Evolutionary conservation across 305 asterid species (phyloP), one percentile per base, ranked within the genome.

Genomic region (Fraxinus velutina): DNA sequence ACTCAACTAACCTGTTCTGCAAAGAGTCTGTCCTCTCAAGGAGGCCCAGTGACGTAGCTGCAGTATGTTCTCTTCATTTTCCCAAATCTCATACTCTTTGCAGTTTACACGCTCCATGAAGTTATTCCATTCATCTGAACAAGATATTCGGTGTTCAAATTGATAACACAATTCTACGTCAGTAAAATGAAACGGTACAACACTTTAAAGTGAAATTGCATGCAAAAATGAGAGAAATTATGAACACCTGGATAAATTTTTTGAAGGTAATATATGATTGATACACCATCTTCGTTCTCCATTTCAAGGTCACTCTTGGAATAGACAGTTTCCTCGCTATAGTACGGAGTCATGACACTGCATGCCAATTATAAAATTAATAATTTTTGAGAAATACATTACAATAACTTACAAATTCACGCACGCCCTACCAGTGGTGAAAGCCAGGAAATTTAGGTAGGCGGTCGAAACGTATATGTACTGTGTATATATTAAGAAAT

Each of bases 21-120:
- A 83, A 55, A 96, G 98, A 79, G 99, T 96, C 86, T 96, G 99
- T 84, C 98, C 99, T 87, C 99, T 92, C 91, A 96, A 90, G 80
- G 99, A 96, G 55, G 97, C 99, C 99, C 99, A 96, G 80, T 96
- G 98, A 85, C 99, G 98, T 79, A 96, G 90, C 81, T 93, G 99
- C 83, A 96, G 90, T 81, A 90, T 90, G 87, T 86, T 93, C 83
- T 96, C 99, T 84, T 96, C 99, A 79, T 84, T 92, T 76, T 96
- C 98, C 92, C 90, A 92, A 77, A 94, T 79, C 83, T 94, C 97
- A 44, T 44, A 8, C 74, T 77, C 97, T 81, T 91, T 93, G 85
- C 98, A 96, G 70, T 90, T 90, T 80, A 96, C 80, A 77, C 99
- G 99, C 89, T 96, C 99, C 93, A 85, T 78, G 86, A 94, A 94